These are phyloP conservation scores for Suhomyces bribrorum DNA, from an alignment of 1,139 yeast species.

Conservation along the genomic window DNA sequence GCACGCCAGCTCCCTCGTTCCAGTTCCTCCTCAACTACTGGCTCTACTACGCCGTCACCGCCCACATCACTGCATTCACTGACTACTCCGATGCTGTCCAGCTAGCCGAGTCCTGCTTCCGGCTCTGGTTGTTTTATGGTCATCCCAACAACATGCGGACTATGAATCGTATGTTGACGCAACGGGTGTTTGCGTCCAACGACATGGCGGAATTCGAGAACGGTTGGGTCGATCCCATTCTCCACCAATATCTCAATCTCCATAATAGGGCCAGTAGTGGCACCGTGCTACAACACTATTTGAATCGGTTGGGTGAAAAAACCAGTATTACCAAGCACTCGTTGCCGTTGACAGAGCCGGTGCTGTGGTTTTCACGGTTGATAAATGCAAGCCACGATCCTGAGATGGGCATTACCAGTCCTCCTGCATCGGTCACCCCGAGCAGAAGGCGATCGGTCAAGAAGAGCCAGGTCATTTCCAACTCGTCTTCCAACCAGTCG, in stretches of 20 bases:
- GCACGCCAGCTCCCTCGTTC: slow-evolving; percentile 11
- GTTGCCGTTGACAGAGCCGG: background rate
- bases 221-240: slow-evolving; percentile 11
- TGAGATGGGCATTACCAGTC: background rate
- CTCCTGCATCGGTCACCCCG: slow-evolving; percentile 1
- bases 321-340: background rate
- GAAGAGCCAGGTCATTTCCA: slow-evolving; percentile 6
- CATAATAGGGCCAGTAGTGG: background rate
- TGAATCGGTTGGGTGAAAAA: slow-evolving; percentile 11
- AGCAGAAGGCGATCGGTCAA: slow-evolving; percentile 6
- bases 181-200: slow-evolving; percentile 4
- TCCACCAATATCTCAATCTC: slow-evolving; percentile 8
- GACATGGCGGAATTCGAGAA: slow-evolving; percentile 9
- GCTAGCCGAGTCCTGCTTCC: slow-evolving; percentile 5
- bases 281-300: slow-evolving; percentile 11
- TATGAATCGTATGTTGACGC: slow-evolving; percentile 10
- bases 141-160: slow-evolving; percentile 12
- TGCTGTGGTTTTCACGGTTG: background rate
- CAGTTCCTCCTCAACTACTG: slow-evolving; percentile 19
- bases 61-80: slow-evolving; percentile 12
- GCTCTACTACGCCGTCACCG: slow-evolving; percentile 16
- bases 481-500: slow-evolving; percentile 10
- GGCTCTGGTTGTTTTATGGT: slow-evolving; percentile 20
- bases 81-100: slow-evolving; percentile 8
- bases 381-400: slow-evolving; percentile 1